Percentiles rank a stretch among this genome's conserved stretches.
These are phyloP conservation scores for Silene coronaria DNA, from an alignment of 179 eudicot genomes.

Conservation along the genomic window DNA sequence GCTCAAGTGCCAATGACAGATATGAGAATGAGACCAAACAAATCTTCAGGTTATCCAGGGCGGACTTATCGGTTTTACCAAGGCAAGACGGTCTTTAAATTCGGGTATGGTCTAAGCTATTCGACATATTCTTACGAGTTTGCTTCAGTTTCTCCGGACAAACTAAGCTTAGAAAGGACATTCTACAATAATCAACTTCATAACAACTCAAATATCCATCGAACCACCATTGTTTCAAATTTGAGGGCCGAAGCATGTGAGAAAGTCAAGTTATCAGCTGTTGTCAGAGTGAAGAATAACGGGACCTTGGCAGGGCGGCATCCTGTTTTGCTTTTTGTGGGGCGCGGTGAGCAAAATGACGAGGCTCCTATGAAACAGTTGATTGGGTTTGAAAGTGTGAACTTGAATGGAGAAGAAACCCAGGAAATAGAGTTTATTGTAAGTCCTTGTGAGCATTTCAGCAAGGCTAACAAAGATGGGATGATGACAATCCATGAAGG, in stretches of 20 bases:
- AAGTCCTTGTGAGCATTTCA: slow-evolving; percentile 37
- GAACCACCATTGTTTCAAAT: slow-evolving; percentile 32
- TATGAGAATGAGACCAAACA: slow-evolving; percentile 60
- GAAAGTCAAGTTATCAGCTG: slow-evolving; percentile 24
- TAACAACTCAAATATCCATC: slow-evolving; percentile 19
- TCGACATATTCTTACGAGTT: slow-evolving; percentile 39
- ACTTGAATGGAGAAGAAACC: slow-evolving; percentile 31
- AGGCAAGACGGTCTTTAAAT: slow-evolving; percentile 50
- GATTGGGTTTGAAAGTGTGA: slow-evolving; percentile 43
- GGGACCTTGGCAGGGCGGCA: slow-evolving; percentile 50
- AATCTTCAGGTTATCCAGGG: slow-evolving; percentile 50
- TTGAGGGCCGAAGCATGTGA: slow-evolving; percentile 23
- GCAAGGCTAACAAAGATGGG: slow-evolving; percentile 33
- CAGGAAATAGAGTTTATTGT: slow-evolving; percentile 21
- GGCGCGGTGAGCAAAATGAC: slow-evolving; percentile 23
- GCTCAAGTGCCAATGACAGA: slow-evolving; percentile 56
- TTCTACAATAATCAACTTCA: slow-evolving; percentile 14
- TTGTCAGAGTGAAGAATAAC: slow-evolving; percentile 37
- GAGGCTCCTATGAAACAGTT: slow-evolving; percentile 42
- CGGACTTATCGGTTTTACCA: slow-evolving; percentile 59
- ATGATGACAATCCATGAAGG: slow-evolving; percentile 26
- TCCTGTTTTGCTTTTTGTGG: slow-evolving; percentile 47
- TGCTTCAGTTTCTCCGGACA: slow-evolving; percentile 20
- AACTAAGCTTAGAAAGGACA: slow-evolving; percentile 19
- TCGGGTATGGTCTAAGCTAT: slow-evolving; percentile 65